Evolutionary conservation across 257 asterid genomes (phyloP), one percentile per base, ranked within the genome.

Genomic region (Petunia axillaris): DNA sequence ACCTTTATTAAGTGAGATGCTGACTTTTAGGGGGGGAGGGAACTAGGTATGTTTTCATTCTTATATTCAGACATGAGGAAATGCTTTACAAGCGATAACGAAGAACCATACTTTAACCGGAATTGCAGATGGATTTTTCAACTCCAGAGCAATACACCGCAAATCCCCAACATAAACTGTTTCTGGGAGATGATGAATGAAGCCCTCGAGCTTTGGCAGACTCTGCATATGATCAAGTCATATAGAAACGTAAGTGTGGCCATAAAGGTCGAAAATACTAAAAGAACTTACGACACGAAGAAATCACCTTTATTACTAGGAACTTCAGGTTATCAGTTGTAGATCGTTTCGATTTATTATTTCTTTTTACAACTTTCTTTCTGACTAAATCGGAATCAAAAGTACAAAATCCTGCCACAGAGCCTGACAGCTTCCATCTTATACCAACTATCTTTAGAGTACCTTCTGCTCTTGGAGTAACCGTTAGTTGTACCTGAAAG

Each of bases 381-480:
- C 85, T 90, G 62, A 81, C 74, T 44, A 84, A 48, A 82, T 96
- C 97, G 6, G 93, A 80, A 79, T 85, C 90, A 83, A 96, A 94
- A 84, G 91, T 89, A 85, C 86, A 86, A 83, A 90, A 81, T 79
- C 98, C 99, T 83, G 90, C 85, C 16, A 96, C 92, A 37, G 93
- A 92, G 76, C 93, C 94, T 39, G 98, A 96, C 82, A 96, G 95
- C 85, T 92, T 96, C 99, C 99, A 96, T 91, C 94, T 89, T 70
- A 96, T 96, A 46, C 99, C 99, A 88, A 91, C 92, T 77, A 96
- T 85, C 83, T 85, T 89, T 65, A 96, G 89, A 86, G 83, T 83
- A 81, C 99, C 99, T 88, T 96, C 99, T 73, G 80, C 85, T 81
- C 82, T 91, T 84, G 99, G 98, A 71, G 89, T 89, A 86, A 93